Evolutionary conservation across 1,284 basidiomycete genomes (phyloP), one percentile per base, ranked within the genome.

Genomic region (Pascua guehoae): DNA sequence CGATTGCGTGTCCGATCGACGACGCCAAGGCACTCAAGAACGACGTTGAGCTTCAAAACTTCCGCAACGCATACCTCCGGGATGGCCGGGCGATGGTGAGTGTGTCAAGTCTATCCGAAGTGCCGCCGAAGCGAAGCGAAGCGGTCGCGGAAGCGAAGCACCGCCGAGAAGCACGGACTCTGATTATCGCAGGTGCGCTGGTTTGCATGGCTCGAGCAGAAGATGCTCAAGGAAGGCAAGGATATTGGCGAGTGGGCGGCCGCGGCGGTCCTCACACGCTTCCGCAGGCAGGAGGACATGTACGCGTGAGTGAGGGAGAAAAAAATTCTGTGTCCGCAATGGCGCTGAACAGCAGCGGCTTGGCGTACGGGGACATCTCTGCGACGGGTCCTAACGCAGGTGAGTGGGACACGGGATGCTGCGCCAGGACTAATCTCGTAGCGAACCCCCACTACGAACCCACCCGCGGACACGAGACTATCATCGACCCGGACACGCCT

Each of bases 391-490:
- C 89, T 2, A 96, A 98, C 71, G 92, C 67, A 36, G 73, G 74
- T 75, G 55, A 60, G 70, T 49, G 16, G 38, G 43, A n/a, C 55
- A 41, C 46, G 44, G 38, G 49, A 40, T 42, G 0, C 41, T 32
- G 24, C 3, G 24, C 4, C 24, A 7, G 24, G 24, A 32, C 49
- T 61, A n/a, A 62, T 16, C 10, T 40, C 39, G 16, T 54, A 73
- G 95, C 95, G 18, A 79, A 95, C 41, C 92, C 95, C 5, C 95
- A 98, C 78, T 98, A 98, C 77, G 82, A 83, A 0, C 92, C 96
- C 0, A 83, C 84, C 56, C 86, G 88, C 68, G 73, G 80, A n/a
- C 82, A 80, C 16, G 88, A 89, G 37, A 77, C 79, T 40, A 80
- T 87, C 72, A 91, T 98, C 66, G 86, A 88, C 63, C 80, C 84